Evolutionary conservation across 169 alveolate species (phyloP).

Genomic region (Eimeria nieschulzi): DNA sequence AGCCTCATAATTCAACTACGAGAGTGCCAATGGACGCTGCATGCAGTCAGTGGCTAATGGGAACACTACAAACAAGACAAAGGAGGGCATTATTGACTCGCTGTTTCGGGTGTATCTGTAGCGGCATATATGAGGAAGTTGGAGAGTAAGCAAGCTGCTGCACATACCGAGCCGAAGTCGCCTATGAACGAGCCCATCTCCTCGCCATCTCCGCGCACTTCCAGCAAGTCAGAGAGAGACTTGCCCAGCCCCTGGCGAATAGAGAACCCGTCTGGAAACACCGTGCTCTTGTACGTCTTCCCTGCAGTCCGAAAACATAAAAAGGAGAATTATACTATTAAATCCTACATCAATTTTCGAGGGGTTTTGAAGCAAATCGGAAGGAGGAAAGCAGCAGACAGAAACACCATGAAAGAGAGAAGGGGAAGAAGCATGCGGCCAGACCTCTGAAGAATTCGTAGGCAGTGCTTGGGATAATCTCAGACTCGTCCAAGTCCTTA

Average conservation of each 20-base stretch:
- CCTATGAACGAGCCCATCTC: too few species aligned
- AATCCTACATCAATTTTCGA: background rate
- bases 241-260: conserved; percentile 7
- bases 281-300: conserved; percentile 59
- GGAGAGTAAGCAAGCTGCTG: too few species aligned
- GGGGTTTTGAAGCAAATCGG: too few species aligned
- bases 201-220: conserved; percentile 26
- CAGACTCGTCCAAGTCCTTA: conserved; percentile 55
- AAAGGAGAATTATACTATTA: background rate
- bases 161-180: too few species aligned
- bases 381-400: background rate
- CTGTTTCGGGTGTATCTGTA: too few species aligned
- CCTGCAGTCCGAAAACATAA: conserved; percentile 9
- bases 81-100: too few species aligned
- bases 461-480: conserved; percentile 51
- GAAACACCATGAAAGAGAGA: background rate
- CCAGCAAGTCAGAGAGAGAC: conserved; percentile 39
- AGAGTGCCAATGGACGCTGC: too few species aligned
- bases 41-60: too few species aligned
- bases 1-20: background rate
- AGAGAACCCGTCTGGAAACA: conserved; percentile 13
- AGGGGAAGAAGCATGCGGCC: background rate
- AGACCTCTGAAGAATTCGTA: conserved; percentile 53
- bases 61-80: too few species aligned
- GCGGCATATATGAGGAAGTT: too few species aligned